phyloP scores from a whole-genome alignment of 768 basidiomycete genomes.

The Termitomyces sp. region DNA sequence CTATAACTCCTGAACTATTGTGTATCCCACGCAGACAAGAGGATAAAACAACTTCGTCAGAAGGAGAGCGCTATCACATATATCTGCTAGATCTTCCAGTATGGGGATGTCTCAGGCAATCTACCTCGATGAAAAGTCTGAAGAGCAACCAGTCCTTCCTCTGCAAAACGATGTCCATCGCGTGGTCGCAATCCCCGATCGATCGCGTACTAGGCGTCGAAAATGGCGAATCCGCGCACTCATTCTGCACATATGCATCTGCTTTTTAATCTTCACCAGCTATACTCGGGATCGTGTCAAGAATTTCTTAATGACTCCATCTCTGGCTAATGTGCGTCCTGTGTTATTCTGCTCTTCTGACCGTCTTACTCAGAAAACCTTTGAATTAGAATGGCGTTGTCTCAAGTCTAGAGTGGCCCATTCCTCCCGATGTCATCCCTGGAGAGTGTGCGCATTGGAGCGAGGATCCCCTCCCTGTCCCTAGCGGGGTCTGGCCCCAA shows the following conservation, averaged over 20 bases:
- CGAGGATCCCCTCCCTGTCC: not conserved
- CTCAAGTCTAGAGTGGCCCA: slow-evolving; percentile 2
- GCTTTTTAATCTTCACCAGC: not conserved
- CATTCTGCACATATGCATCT: not conserved
- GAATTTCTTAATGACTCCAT: not conserved
- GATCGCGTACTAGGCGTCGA: not conserved
- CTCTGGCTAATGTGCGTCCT: not conserved
- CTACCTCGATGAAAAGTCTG: slow-evolving; percentile 4
- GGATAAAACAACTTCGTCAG: not conserved
- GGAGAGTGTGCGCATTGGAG: slow-evolving; percentile 16
- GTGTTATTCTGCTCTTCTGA: not conserved
- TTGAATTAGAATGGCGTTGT: not conserved
- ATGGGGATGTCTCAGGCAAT: slow-evolving; percentile 7
- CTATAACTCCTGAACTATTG: not conserved
- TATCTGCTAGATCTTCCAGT: not conserved
- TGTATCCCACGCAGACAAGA: not conserved
- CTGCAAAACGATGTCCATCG: not conserved
- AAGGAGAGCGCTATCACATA: not conserved
- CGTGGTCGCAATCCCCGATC: not conserved
- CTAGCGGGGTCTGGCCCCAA: not conserved
- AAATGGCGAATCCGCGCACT: not conserved
- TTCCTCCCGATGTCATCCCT: slow-evolving; percentile 17
- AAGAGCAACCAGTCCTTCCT: not conserved
- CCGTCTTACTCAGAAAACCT: not conserved
- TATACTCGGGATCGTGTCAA: not conserved